Evolutionary conservation across 257 asterid genomes (phyloP), one percentile per base, ranked within the genome.

Genomic region (Solanum sejunctum): DNA sequence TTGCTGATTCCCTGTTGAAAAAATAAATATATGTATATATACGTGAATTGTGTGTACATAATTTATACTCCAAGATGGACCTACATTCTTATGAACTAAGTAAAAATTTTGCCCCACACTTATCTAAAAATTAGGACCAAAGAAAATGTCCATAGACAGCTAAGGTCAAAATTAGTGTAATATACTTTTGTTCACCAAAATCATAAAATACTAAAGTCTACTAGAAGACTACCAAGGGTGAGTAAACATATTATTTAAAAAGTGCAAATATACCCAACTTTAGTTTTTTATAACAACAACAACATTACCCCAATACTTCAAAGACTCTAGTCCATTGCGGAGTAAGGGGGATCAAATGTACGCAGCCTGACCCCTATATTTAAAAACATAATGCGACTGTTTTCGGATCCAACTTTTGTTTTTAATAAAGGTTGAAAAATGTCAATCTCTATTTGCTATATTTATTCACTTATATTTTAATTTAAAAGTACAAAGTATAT

Each of bases 81-180:
- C 92, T 88, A 90, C 90, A 58, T 80, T 81, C 92, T 86, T 92
- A 86, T 91, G 52, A 49, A 67, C 85, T 51, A 90, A 92, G 92
- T 93, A 89, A 89, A 84, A 49, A 23, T 0, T 13, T 21, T 73
- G 17, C 78, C 80, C 32, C 84, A 36, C 79, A 13, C 55, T 57
- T 54, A 18, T 23, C 54, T 32, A 43, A 39, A 60, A 70, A 61
- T 81, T 81, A 64, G 63, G 61, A 49, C 3, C 51, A 55, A 75
- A 83, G 70, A 52, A 67, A 69, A 52, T 52, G 26, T 36, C 41
- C 75, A 4, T 15, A 20, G n/a, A 52, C 64, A 67, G 81, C 80
- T 83, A 73, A 49, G 75, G 56, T 57, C 84, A 45, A 82, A 66
- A 63, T 82, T 61, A 23, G 82, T 51, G 63, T 49, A 51, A 23